phyloP scores from a whole-genome alignment of 148 eudicot species.

The Nepenthes mirabilis region DNA sequence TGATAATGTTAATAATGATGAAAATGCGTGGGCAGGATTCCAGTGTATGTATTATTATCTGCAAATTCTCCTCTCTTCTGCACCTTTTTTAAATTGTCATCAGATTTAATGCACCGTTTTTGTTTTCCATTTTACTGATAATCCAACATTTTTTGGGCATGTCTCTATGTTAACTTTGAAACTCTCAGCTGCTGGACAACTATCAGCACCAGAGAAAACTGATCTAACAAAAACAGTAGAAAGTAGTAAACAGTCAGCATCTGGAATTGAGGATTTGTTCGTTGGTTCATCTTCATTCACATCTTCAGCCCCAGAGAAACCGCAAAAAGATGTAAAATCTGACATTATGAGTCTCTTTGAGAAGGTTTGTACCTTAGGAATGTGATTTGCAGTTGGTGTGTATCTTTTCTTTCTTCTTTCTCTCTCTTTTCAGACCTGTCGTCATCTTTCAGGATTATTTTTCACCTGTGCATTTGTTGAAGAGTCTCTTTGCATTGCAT shows the following conservation, averaged over 20 bases:
- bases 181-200: constrained; percentile 61
- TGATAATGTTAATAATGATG: constrained; percentile 55
- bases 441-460: neutral
- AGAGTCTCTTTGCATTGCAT: too few species aligned
- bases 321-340: constrained; percentile 47
- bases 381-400: too few species aligned
- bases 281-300: constrained; percentile 29
- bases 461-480: neutral
- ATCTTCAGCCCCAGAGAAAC: constrained; percentile 22
- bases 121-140: neutral
- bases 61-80: neutral
- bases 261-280: constrained; percentile 70
- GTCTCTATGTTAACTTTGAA: neutral
- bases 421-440: neutral
- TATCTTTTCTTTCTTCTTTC: too few species aligned
- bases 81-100: neutral
- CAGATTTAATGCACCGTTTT: neutral
- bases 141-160: neutral
- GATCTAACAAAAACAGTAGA: constrained; percentile 30
- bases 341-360: constrained; percentile 76
- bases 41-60: constrained; percentile 52
- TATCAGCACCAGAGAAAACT: constrained; percentile 44
- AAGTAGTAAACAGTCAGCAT: constrained; percentile 33
- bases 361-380: constrained; percentile 26
- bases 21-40: constrained; percentile 83